Evolutionary conservation across 2,329 filamentous ascomycete genomes (phyloP).

Genomic region (Arthrobotrys iridis): DNA sequence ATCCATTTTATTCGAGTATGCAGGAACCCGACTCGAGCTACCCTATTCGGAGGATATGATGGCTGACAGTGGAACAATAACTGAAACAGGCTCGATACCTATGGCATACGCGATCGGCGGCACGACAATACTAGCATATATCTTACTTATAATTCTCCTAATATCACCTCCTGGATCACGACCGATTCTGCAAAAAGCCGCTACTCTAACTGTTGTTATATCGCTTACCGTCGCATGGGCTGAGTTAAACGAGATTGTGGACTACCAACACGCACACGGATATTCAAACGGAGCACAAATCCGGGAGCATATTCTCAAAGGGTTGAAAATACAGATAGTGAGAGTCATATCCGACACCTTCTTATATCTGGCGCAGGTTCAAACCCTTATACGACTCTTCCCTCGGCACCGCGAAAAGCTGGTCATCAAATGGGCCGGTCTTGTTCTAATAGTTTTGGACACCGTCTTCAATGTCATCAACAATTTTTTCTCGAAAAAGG

Average conservation of each 20-base stretch:
- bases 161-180: constrained; percentile 94
- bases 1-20: constrained; percentile 87
- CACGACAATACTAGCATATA: constrained; percentile 88
- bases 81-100: constrained; percentile 76
- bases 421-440: constrained; percentile 98
- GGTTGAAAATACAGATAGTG: constrained; percentile 86
- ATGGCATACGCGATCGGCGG: constrained; percentile 93
- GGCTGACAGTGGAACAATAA: constrained; percentile 8
- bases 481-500: constrained; percentile 75
- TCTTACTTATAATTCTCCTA: constrained; percentile 91
- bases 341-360: constrained; percentile 95
- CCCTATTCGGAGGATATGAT: not conserved
- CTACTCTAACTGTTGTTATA: constrained; percentile 77
- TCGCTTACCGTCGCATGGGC: constrained; percentile 93
- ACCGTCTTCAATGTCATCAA: constrained; percentile 91
- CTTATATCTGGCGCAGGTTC: constrained; percentile 95
- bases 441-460: constrained; percentile 89
- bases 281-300: constrained; percentile 80
- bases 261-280: constrained; percentile 80
- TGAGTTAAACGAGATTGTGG: constrained; percentile 86
- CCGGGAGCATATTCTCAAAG: constrained; percentile 81
- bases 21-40: not conserved
- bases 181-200: constrained; percentile 90
- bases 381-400: constrained; percentile 94
- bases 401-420: constrained; percentile 97